phyloP scores from a whole-genome alignment of 257 asterid genomes.

The Nyctanthes arbortristis region DNA sequence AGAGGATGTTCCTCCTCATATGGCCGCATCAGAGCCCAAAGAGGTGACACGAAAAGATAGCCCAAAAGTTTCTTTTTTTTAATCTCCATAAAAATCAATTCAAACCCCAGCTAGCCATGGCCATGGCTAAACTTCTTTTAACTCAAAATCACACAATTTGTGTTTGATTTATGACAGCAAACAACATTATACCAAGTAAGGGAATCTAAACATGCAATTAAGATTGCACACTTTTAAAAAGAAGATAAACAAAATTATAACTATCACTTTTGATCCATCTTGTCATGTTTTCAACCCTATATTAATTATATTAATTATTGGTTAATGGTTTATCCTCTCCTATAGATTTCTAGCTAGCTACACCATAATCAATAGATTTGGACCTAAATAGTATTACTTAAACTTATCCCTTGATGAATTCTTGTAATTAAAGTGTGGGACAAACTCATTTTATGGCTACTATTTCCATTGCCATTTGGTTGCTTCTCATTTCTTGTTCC shows the following conservation, averaged over 20 bases:
- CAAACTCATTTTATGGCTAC: conserved; percentile 53
- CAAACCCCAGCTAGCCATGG: conserved; percentile 20
- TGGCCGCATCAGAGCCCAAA: conserved; percentile 48
- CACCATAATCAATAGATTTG: conserved; percentile 35
- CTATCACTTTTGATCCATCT: conserved; percentile 38
- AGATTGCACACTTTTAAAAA: conserved; percentile 15
- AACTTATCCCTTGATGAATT: conserved; percentile 22
- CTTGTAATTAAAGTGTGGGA: conserved; percentile 58
- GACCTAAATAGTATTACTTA: neutral
- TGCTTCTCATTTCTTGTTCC: conserved; percentile 34
- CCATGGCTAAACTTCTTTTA: too few relatives aligned
- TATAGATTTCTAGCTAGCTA: conserved; percentile 34
- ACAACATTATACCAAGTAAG: conserved; percentile 29
- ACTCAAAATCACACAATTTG: conserved; percentile 25
- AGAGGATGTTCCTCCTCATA: conserved; percentile 22
- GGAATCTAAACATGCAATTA: conserved; percentile 35
- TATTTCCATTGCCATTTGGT: conserved; percentile 44
- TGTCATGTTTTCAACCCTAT: conserved; percentile 40
- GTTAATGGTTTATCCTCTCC: conserved; percentile 39
- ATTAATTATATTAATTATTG: conserved; percentile 14
- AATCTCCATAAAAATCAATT: conserved; percentile 47
- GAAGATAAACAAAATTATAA: neutral
- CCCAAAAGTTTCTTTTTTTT: conserved; percentile 60
- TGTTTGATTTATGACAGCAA: conserved; percentile 39
- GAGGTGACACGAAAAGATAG: conserved; percentile 69